Evolutionary conservation across 495 filamentous ascomycete genomes (phyloP).

Genomic region (Neurospora sp.): DNA sequence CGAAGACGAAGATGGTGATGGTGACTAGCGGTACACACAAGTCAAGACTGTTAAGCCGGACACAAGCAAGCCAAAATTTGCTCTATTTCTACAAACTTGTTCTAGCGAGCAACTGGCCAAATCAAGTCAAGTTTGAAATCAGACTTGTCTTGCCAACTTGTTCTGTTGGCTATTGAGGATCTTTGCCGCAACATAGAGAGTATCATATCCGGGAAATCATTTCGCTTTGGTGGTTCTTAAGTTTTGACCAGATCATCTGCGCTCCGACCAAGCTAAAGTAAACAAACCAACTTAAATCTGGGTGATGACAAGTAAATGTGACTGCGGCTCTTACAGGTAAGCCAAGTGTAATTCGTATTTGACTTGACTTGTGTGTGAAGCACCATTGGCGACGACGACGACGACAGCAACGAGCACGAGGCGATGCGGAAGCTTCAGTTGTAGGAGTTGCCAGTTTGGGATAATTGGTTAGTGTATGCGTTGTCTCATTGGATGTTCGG

Average conservation of each 20-base stretch:
- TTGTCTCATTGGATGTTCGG: background rate
- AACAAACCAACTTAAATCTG: background rate
- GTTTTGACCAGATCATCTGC: background rate
- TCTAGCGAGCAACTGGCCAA: background rate
- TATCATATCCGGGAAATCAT: background rate
- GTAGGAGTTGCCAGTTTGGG: background rate
- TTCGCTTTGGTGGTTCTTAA: background rate
- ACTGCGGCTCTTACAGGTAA: background rate
- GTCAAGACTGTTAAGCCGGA: background rate
- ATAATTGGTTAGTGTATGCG: background rate
- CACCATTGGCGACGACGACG: background rate
- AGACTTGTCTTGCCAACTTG: background rate
- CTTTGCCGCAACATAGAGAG: background rate
- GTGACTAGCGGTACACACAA: background rate
- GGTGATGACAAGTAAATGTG: background rate
- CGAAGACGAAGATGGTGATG: background rate
- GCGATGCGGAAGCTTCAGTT: background rate
- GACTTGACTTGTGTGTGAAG: background rate
- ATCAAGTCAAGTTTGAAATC: background rate
- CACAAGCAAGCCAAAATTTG: background rate
- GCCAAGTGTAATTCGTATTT: background rate
- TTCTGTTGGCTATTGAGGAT: background rate
- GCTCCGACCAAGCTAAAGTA: background rate
- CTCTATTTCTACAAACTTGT: background rate
- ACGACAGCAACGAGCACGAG: background rate